Evolutionary conservation across 306 rosid genomes (phyloP).

Genomic region (Sphenostylis stenocarpa): DNA sequence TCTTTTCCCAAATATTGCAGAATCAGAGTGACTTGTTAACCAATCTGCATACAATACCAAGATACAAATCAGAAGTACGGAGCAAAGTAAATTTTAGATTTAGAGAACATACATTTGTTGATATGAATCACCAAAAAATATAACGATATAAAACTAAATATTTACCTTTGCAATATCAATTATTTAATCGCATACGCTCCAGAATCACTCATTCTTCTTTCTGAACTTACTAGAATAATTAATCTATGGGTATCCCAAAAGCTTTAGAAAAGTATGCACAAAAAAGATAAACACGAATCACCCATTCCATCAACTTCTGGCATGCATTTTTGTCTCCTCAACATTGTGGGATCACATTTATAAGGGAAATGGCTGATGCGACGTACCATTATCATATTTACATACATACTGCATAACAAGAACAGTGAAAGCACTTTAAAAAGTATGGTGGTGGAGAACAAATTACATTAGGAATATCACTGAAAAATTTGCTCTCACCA

Average conservation of each 20-base stretch:
- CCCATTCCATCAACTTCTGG: neutral
- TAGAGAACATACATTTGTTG: neutral
- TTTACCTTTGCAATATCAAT: neutral
- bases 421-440: neutral
- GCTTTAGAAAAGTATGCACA: neutral
- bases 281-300: neutral
- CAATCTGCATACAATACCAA: too few relatives aligned
- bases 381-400: neutral
- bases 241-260: neutral
- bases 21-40: too few relatives aligned
- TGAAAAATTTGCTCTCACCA: neutral
- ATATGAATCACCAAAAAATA: neutral
- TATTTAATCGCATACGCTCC: too few relatives aligned
- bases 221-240: too few relatives aligned
- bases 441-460: neutral
- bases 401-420: neutral
- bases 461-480: neutral
- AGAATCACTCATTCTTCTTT: too few relatives aligned
- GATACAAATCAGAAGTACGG: neutral
- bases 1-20: too few relatives aligned
- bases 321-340: neutral
- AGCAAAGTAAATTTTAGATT: neutral
- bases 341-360: neutral
- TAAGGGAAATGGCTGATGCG: neutral
- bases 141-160: neutral